Evolutionary conservation across 1,284 basidiomycete genomes (phyloP), one percentile per base, ranked within the genome.

Genomic region (Laetiporus sulphureus): DNA sequence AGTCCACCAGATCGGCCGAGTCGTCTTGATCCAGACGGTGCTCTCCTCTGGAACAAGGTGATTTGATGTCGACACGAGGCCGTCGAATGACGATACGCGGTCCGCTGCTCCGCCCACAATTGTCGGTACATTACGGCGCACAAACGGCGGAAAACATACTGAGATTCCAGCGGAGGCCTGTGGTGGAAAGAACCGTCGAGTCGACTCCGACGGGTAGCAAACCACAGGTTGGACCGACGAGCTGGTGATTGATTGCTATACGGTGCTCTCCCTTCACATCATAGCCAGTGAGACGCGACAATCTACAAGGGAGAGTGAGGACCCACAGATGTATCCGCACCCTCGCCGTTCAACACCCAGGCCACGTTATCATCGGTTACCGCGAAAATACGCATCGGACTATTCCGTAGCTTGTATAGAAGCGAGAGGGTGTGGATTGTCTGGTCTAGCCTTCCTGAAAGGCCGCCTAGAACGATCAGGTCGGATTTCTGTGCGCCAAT

Each of bases 401-500:
- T 69, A 50, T 70, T 73, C 15, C 89, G 79, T 12, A 94, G 67
- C 60, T 91, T 92, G 66, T 92, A 80, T 2, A 99, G 65, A 29
- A 85, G 77, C 4, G 91, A 88, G 22, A 98, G 72, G 0, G 91
- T 89, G 55, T 97, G 93, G 2, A 95, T 68, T 0, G 93, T 97
- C 59, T 99, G 95, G 58, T 99, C 96, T 3, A 99, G 69, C 11
- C 95, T 79, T 0, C 95, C 96, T 1, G 86, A 75, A 2, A 99
- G 69, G 0, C 95, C 95, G 4, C 95, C 94, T 2, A 94, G 75
- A 36, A 99, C 67, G 37, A 98, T 66, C 11, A 93, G 71, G 23
- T 82, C 76, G 4, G 23, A 37, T n/a, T 23, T 12, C 15, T 24
- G 4, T 24, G 18, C 13, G 7, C n/a, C n/a, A n/a, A n/a, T n/a